Evolutionary conservation across 768 basidiomycete genomes (phyloP), one percentile per base, ranked within the genome.

Genomic region (Tricholoma furcatifolium): DNA sequence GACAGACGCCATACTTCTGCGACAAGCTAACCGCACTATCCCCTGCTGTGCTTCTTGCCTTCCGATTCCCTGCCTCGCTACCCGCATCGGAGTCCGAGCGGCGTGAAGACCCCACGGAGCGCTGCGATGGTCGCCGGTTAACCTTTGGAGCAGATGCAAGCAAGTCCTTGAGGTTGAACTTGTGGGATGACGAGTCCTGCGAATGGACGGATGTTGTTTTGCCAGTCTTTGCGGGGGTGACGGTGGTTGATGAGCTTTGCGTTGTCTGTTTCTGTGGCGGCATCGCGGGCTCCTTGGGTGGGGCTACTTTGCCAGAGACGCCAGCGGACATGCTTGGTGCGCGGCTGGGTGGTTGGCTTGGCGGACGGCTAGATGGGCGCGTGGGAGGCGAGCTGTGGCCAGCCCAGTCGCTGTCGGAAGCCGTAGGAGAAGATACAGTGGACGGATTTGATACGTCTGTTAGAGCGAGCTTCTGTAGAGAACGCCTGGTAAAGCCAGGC

Each of bases 1-100:
- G 93, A 69, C 95, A 98, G 11, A 97, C 85, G 30, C 96, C 97
- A 65, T 98, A 99, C 79, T 98, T 98, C 71, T 93, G 85, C 35
- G 88, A 71, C 58, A 80, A 61, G 54, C 78, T 79, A 42, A 66
- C 66, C 9, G 70, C 60, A 56, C 78, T 79, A 44, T 78, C 78
- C 2, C 77, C 79, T 9, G 68, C 70, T 4, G 63, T 69, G 50
- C 75, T 77, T 65, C 65, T 74, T 47, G 67, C 61, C 51, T 59
- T 64, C 15, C 53, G 51, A 48, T 59, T 65, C 10, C 57, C 56
- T 11, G 61, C 67, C 17, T 61, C 60, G 49, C 62, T 64, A n/a
- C 60, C 62, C 1, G 68, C 69, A 68, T 84, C 86, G 44, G 82
- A 89, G 68, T 88, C 87, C 30, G 87, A 88, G 67, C 79, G 83